A percentile compares a stretch with the other conserved stretches of the same genome.
phyloP scores from a whole-genome alignment of 2,329 filamentous ascomycete genomes.

The Pseudogymnoascus sp. region DNA sequence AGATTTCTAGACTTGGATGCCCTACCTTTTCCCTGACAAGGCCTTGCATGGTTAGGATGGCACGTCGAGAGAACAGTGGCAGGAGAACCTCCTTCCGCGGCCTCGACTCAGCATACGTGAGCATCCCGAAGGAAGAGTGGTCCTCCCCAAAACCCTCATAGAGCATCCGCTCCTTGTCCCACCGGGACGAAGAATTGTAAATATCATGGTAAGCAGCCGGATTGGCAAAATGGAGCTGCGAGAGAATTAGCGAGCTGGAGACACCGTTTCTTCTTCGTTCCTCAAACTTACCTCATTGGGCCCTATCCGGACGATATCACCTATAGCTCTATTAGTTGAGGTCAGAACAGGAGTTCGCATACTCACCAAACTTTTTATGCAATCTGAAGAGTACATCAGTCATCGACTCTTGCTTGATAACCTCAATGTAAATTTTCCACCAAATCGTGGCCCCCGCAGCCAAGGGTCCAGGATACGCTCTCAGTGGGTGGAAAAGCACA shows the following conservation, averaged over 20 bases:
- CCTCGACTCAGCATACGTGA: conserved; percentile 31
- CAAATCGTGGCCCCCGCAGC: conserved; percentile 9
- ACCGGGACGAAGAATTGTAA: conserved; percentile 31
- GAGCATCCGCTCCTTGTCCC: conserved; percentile 32
- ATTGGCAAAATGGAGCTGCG: conserved; percentile 33
- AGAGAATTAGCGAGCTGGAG: not conserved
- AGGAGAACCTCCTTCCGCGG: conserved; percentile 33
- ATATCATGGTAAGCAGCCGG: conserved; percentile 34
- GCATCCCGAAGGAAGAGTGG: conserved; percentile 32
- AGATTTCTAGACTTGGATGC: not conserved
- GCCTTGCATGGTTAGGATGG: conserved; percentile 27
- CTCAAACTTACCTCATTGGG: conserved; percentile 21
- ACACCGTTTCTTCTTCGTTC: not conserved
- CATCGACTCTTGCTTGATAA: conserved; percentile 15
- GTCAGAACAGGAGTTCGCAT: not conserved
- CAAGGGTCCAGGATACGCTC: conserved; percentile 3
- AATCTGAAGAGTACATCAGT: conserved; percentile 15
- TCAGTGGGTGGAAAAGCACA: conserved; percentile 11
- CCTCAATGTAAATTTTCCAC: conserved; percentile 4
- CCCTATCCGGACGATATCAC: conserved; percentile 21
- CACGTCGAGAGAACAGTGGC: conserved; percentile 32
- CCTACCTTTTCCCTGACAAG: conserved; percentile 28
- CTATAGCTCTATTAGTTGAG: conserved; percentile 12
- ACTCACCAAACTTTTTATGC: conserved; percentile 22
- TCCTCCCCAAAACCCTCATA: conserved; percentile 33